These are phyloP conservation scores for Cinchona pubescens DNA, from an alignment of 257 asterid species.

Conservation along the genomic window DNA sequence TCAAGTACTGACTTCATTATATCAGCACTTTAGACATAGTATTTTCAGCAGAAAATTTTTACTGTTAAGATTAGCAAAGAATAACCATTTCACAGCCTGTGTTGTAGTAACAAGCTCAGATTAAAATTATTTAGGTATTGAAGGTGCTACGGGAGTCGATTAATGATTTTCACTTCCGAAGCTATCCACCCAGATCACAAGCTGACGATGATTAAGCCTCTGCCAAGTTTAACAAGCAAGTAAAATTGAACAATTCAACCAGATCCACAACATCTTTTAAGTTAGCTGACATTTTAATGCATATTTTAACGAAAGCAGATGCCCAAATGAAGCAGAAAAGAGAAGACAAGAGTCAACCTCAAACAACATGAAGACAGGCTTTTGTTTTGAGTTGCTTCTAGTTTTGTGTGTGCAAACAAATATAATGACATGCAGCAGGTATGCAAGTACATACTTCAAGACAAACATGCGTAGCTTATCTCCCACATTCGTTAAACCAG, in stretches of 20 bases:
- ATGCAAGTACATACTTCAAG: background rate
- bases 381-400: background rate
- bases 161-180: background rate
- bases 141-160: background rate
- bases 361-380: background rate
- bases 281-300: background rate
- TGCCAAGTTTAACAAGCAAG: background rate
- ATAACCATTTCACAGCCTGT: background rate
- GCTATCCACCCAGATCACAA: background rate
- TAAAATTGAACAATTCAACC: background rate
- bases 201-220: background rate
- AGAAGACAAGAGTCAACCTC: background rate
- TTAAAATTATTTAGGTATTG: background rate
- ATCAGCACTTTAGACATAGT: background rate
- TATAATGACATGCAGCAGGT: background rate
- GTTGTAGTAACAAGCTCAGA: background rate
- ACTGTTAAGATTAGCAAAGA: background rate
- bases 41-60: too few relatives aligned
- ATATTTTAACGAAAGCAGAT: background rate
- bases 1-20: background rate
- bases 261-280: background rate
- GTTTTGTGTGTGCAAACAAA: background rate
- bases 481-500: background rate
- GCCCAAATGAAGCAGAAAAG: background rate
- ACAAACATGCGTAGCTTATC: background rate